Conservation (phyloP, 805 yeast species). For the Suhomyces sp. region DNA sequence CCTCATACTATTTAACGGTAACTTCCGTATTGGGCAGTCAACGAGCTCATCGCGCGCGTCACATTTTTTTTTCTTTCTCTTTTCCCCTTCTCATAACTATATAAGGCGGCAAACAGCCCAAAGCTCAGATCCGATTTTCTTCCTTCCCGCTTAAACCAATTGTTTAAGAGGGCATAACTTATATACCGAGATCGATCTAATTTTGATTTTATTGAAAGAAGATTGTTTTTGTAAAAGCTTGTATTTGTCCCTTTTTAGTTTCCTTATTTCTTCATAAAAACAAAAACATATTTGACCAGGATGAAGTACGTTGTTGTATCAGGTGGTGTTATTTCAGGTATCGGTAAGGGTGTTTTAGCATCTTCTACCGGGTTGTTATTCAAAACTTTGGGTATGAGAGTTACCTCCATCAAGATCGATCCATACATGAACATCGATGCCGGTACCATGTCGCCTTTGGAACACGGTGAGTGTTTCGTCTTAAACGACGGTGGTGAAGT, state of each 20-base stretch:
- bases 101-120: neutral
- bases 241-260: slow-evolving; percentile 3
- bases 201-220: neutral
- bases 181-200: slow-evolving; percentile 1
- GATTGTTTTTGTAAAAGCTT: neutral
- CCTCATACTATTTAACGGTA: neutral
- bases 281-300: slow-evolving; percentile 8
- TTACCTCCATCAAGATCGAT: slow-evolving; percentile 96
- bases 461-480: slow-evolving; percentile 98
- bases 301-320: slow-evolving; percentile 99
- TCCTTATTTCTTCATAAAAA: neutral
- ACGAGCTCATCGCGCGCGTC: slow-evolving; percentile 10
- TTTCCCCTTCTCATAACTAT: slow-evolving; percentile 1
- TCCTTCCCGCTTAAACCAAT: slow-evolving; percentile 46
- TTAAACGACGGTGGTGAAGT: slow-evolving; percentile 99
- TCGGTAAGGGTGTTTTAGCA: slow-evolving; percentile 98
- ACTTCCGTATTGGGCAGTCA: slow-evolving; percentile 19
- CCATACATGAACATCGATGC: slow-evolving; percentile 99
- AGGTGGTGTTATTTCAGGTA: slow-evolving; percentile 99
- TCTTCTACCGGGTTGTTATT: slow-evolving; percentile 94
- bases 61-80: slow-evolving; percentile 10
- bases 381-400: slow-evolving; percentile 91
- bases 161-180: slow-evolving; percentile 42
- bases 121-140: slow-evolving; percentile 11
- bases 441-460: slow-evolving; percentile 99